Evolutionary conservation across 345 rosid genomes (phyloP), one percentile per base, ranked within the genome.

Genomic region (Ailanthus altissimus): DNA sequence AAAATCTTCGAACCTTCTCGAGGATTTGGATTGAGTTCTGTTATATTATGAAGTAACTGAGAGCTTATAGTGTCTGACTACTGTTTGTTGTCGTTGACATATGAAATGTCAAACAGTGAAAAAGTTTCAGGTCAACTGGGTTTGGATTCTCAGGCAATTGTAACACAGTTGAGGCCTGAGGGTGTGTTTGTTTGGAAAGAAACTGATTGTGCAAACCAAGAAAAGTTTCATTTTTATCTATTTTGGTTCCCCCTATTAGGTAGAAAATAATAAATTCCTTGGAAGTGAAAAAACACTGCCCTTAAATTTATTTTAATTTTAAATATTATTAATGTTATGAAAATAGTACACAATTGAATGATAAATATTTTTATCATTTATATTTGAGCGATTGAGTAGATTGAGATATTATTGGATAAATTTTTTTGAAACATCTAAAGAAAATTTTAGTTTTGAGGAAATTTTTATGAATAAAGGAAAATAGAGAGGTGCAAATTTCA

Each of bases 41-140:
- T 66, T 32, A n/a, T 40, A 16, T 42, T 0, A 28, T 5, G 5
- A 15, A 21, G 53, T 42, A 67, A 72, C 38, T 2, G 10, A 18
- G 51, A 38, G 53, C 45, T 38, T 32, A 13, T 49, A 49, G 28
- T 43, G 13, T 13, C 38, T 58, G 50, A 50, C 16, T 18, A 14
- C 21, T 71, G 75, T 21, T 42, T 16, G 21, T n/a, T n/a, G 75
- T 71, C 50, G 40, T 56, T 56, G 73, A 36, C 73, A 69, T 15
- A 49, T 49, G 67, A 7, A 38, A 10, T 10, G 9, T 12, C 56
- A 28, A 28, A 69, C 4, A 4, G 14, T 21, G 11, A 71, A 15
- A 12, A 54, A 71, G 10, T 40, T 56, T 3, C 64, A 56, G 51
- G 75, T 40, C 64, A 54, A 40, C 64, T 38, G 18, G 47, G 6